A percentile compares a stretch with the other conserved stretches of the same genome.
Conservation (phyloP, 129 eudicot genomes). For the Ambrosia trifida region DNA sequence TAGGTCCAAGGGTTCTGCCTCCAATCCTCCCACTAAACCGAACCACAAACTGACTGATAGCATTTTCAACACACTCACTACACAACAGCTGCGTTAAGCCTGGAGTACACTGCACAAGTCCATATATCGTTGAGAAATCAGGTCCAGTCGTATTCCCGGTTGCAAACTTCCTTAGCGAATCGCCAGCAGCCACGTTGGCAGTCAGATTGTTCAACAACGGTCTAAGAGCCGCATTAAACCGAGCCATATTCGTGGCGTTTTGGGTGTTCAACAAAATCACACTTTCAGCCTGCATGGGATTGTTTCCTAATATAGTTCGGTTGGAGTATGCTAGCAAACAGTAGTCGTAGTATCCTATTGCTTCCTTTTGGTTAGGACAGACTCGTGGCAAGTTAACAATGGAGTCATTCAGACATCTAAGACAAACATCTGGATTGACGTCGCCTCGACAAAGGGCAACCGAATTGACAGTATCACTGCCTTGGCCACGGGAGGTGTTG, state of each 20-base stretch:
- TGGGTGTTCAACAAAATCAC: background rate
- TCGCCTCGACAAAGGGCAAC: slow-evolving; percentile 6
- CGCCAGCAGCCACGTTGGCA: background rate
- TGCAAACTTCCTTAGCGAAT: background rate
- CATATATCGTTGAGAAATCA: background rate
- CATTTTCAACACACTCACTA: background rate
- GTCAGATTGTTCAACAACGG: background rate
- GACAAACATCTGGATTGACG: background rate
- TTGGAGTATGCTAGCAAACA: background rate
- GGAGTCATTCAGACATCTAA: background rate
- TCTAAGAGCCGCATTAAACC: background rate
- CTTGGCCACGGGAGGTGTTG: background rate
- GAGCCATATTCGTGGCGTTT: background rate
- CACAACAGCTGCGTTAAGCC: background rate
- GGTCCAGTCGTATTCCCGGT: background rate
- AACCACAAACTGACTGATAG: background rate
- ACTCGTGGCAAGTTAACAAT: background rate
- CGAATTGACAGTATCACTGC: background rate
- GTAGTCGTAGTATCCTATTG: background rate
- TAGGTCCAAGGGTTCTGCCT: background rate
- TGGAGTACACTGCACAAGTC: slow-evolving; percentile 2
- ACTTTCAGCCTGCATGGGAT: background rate
- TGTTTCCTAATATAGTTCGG: background rate
- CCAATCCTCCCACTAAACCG: background rate
- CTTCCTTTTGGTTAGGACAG: background rate